Base-by-base conservation (phyloP, 257 asterid species). In the Cinchona pubescens region DNA sequence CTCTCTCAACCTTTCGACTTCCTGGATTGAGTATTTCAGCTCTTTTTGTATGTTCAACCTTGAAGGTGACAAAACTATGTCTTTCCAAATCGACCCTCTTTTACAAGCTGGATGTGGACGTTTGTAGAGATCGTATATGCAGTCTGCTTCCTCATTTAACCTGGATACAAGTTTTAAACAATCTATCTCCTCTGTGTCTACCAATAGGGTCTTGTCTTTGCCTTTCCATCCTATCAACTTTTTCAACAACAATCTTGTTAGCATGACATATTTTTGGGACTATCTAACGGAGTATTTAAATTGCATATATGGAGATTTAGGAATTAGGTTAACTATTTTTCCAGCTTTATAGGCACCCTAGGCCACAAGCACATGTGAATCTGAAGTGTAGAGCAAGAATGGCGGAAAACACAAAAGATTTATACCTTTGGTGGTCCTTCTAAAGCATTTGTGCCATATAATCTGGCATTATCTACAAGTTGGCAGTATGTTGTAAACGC, bases 191-290 rank as follows among this genome's bases (percentile, higher is more conserved):
- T 92, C 95, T 53, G 91, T 97, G 49, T 94, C 98, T 14, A 94
- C 98, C 93, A 92, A 75, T 84, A 94, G 79, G 23, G 83, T 92
- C 89, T 85, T 94, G 77, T 94, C 97, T 71, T 86, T 92, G 83
- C 89, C 97, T 81, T 92, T 92, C 96, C 97, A 89, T 67, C 96
- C 99, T 87, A 94, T 94, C 85, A 94, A 77, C 99, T 94, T 85
- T 76, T 69, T 35, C 38, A 65, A 81, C 42, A 76, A 75, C 16
- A 21, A 63, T 63, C 46, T 25, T 67, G 69, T 86, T 73, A 80
- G 85, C 62, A 14, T 59, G 14, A 23, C 14, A n/a, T 29, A 37
- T 12, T 25, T 62, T 43, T 62, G 71, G 3, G 23, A n/a, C n/a
- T n/a, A n/a, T 71, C 21, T 12, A 40, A 11, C n/a, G 42, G 71